phyloP scores from a whole-genome alignment of 495 filamentous ascomycete genomes.

The Penicillium cataractarum region DNA sequence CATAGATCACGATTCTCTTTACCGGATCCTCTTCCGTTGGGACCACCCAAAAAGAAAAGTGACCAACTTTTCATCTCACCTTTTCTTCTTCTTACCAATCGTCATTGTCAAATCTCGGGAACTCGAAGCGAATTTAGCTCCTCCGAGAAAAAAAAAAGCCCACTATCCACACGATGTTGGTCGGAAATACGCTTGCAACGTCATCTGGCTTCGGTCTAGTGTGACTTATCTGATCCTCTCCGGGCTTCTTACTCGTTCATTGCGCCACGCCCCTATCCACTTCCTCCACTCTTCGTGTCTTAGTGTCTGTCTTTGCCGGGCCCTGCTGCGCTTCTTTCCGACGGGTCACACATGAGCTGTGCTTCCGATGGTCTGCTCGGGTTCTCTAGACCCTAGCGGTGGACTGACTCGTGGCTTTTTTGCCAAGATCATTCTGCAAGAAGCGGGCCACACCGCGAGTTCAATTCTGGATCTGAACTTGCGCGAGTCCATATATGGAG shows the following conservation, averaged over 20 bases:
- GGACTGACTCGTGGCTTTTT: constrained; percentile 4
- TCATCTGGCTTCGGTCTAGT: constrained; percentile 30
- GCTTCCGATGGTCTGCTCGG: constrained; percentile 6
- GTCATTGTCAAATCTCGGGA: constrained; percentile 12
- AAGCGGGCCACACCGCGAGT: constrained; percentile 12
- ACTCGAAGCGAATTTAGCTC: constrained; percentile 11
- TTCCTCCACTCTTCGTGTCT: constrained; percentile 30
- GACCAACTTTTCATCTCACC: background rate
- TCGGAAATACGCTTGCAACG: constrained; percentile 21
- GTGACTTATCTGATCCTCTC: constrained; percentile 35
- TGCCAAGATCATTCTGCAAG: constrained; percentile 10
- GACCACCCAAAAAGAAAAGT: background rate
- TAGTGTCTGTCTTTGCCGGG: constrained; percentile 16
- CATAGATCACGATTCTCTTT: constrained; percentile 3
- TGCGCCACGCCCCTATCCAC: constrained; percentile 27
- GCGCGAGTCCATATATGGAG: background rate
- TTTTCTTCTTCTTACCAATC: background rate
- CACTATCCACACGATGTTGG: constrained; percentile 5
- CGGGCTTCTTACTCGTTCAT: constrained; percentile 32
- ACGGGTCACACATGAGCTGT: constrained; percentile 6
- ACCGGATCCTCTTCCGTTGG: background rate
- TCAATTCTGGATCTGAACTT: background rate
- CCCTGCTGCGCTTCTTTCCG: constrained; percentile 18
- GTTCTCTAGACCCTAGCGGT: constrained; percentile 1
- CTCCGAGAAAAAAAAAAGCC: constrained; percentile 16